Evolutionary conservation across 106 monocot species (phyloP), one percentile per base, ranked within the genome.

Genomic region (Dioscorea zingiberensis): DNA sequence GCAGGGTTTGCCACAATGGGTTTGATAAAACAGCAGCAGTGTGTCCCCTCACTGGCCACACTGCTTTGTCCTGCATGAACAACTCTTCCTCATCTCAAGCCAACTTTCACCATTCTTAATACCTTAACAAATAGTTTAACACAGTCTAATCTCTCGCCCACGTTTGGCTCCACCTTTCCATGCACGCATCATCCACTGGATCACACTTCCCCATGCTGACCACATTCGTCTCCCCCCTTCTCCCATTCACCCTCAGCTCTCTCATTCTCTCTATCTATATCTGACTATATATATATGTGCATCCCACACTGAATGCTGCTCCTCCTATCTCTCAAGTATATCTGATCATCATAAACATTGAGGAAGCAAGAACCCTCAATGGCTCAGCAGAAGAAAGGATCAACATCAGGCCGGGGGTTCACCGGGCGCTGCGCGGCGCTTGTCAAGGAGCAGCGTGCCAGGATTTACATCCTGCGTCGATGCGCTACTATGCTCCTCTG

Each of bases 401-500:
- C 30, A n/a, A n/a, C n/a, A 30, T 30, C 30, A 2, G 67, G 76
- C 12, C 24, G 76, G 44, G 64, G 80, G 17, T 78, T 84, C 72
- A 63, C 72, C 15, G 19, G 78, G 55, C 74, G 88, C 26, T 84
- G 84, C 70, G 60, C 75, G 18, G 21, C 68, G 7, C 66, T 88
- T 14, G 81, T 78, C 32, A 84, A 78, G 72, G 88, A 88, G 81
- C 88, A 88, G 68, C 67, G 81, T 10, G 88, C 81, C n/a, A 84
- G 88, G 75, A 78, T 88, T 21, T 88, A 88, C 75, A 88, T 88
- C 69, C 73, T 88, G 48, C 88, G 88, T 51, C 84, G 88, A 28
- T 88, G 88, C 61, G 88, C 84, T 44, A 84, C 81, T 25, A 88
- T 88, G 84, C 76, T 88, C 11, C 71, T 84, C 59, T 88, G 88